Conservation (phyloP, 192 early-diverging fungal genomes). For the Geosiphon pyriformis region DNA sequence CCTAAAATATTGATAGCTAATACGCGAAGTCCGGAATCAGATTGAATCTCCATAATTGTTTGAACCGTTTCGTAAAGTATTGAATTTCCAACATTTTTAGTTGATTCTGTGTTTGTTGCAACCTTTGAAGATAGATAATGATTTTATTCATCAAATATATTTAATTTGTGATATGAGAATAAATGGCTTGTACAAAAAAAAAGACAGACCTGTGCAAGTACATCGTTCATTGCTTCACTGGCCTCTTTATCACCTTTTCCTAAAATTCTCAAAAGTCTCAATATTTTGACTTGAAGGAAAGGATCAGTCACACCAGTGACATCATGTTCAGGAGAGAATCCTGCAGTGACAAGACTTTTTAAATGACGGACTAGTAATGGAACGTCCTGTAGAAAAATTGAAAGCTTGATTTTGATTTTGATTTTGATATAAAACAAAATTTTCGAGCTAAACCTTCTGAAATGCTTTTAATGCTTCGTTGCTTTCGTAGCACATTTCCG, state of each 20-base stretch:
- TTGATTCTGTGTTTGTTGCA: conserved; percentile 88
- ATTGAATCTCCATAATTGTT: conserved; percentile 94
- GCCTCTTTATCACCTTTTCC: conserved; percentile 75
- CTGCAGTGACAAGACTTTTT: conserved; percentile 79
- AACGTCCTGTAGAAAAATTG: conserved; percentile 47
- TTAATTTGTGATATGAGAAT: neutral
- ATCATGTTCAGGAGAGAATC: conserved; percentile 90
- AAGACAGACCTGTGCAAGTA: conserved; percentile 74
- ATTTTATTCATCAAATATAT: neutral
- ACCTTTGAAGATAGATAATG: conserved; percentile 43
- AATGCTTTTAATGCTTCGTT: conserved; percentile 64
- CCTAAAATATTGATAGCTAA: conserved; percentile 98
- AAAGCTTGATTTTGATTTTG: neutral
- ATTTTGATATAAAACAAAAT: too few species aligned
- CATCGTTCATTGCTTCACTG: conserved; percentile 93
- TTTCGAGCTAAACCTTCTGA: conserved; percentile 47
- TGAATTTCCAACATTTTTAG: conserved; percentile 96
- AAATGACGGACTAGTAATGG: conserved; percentile 82
- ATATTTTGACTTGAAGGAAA: conserved; percentile 91
- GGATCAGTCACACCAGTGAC: conserved; percentile 96
- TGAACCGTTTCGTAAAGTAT: conserved; percentile 97
- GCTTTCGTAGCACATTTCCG: conserved; percentile 79
- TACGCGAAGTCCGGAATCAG: conserved; percentile 84
- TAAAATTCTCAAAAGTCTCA: conserved; percentile 83
- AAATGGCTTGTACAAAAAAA: too few species aligned